Evolutionary conservation across 345 rosid genomes (phyloP), one percentile per base, ranked within the genome.

Genomic region (Geranium brycei): DNA sequence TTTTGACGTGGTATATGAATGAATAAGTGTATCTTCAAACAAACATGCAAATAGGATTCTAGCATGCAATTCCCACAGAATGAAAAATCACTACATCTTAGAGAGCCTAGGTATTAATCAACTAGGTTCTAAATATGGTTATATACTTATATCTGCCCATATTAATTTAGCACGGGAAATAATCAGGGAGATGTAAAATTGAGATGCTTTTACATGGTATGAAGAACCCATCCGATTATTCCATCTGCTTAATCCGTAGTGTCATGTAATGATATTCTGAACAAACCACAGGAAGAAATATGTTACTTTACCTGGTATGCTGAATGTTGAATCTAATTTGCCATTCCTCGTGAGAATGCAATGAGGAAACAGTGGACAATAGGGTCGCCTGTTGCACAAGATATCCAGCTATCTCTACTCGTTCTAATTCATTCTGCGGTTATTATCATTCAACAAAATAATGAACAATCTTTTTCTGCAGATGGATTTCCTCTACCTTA

Each of bases 401-500:
- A 47, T 47, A 8, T 47, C 13, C 7, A 47, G 14, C 53, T 47
- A 47, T 47, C 53, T 13, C 13, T 47, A 13, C 11, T 47, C 10
- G 53, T 47, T 13, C 14, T 6, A 47, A 57, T 16, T 15, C 18
- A n/a, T 57, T 57, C 15, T n/a, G 18, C 59, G n/a, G 13, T 57
- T 56, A 16, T 57, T 57, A 57, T 57, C 19, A 57, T 57, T 57
- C 19, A 57, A 4, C 18, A 57, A 57, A 16, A 7, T 16, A 57
- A 18, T n/a, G 10, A 30, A 62, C 55, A 31, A 19, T 4, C 41
- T 64, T 63, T 68, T 69, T 59, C 19, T 73, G 35, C 87, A 88
- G 97, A 79, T 75, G 87, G 64, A 63, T 62, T 74, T 72, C 83
- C 82, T 17, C 31, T 68, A 74, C 60, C 78, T 68, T 74, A 60